Base-by-base conservation (phyloP, 768 basidiomycete species). In the Infundibulicybe gibba region DNA sequence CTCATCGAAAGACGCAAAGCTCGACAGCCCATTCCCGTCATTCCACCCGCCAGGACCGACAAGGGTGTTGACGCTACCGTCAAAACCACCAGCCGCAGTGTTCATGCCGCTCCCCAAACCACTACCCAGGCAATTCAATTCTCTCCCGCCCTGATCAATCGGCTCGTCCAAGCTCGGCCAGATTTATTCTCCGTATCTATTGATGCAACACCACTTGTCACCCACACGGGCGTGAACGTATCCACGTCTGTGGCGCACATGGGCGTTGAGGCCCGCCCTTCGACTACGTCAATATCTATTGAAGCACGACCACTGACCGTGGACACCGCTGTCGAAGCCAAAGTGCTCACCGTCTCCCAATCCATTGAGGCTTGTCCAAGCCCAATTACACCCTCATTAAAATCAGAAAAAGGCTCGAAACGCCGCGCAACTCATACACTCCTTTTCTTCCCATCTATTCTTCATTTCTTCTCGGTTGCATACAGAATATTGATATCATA, bases 1-100 rank as follows among this genome's bases (percentile, higher is more conserved):
- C 62, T 77, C 35, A 65, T 72, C 41, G 88, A 90, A 56, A 76
- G 83, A 44, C 66, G 70, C 43, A 74, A 76, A 55, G 59, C 58
- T 3, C 39, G 47, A 20, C 44, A 60, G 32, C 41, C 53, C 9
- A 46, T 57, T 14, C 33, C 49, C 14, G 50, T 53, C 13, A 48
- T 47, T 37, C 52, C 52, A 13, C 54, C 58, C 48, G 64, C 68
- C 44, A 75, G 67, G 9, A 60, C 61, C 13, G 75, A 82, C 44
- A 72, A 80, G 57, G 67, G 68, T 37, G 59, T 77, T 21, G 75
- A 81, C 46, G 75, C 71, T n/a, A 65, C 63, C 25, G 58, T 68
- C 35, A 54, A 50, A 21, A 65, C 62, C 12, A 50, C 52, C 31
- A 63, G 61, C 44, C 60, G 61, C 31, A 66, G 68, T 14, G 56